A percentile compares a stretch with the other conserved stretches of the same genome.
Conservation (phyloP, 495 filamentous ascomycete genomes). For the Sporormia fimetaria region DNA sequence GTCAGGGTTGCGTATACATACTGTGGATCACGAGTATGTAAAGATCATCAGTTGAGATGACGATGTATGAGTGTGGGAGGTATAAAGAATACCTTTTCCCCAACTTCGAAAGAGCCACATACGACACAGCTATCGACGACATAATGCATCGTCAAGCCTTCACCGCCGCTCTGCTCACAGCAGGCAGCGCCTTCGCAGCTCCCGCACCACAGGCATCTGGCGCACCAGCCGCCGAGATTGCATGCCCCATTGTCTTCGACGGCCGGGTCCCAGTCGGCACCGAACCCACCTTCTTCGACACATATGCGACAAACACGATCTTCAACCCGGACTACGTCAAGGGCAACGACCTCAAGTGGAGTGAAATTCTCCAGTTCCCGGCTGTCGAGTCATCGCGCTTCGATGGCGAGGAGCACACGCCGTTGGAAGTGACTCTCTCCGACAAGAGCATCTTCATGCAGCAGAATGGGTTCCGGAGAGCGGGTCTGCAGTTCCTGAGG, state of each 20-base stretch:
- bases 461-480: slow-evolving; percentile 24
- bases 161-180: slow-evolving; percentile 4
- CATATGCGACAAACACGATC: slow-evolving; percentile 18
- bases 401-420: slow-evolving; percentile 7
- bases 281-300: slow-evolving; percentile 16
- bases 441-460: slow-evolving; percentile 25
- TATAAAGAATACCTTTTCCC: slow-evolving; percentile 6
- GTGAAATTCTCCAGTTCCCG: slow-evolving; percentile 18
- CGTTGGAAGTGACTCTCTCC: slow-evolving; percentile 19
- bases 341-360: slow-evolving; percentile 16
- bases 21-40: background rate
- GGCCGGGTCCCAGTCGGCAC: slow-evolving; percentile 17
- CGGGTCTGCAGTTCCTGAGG: slow-evolving; percentile 22
- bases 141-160: slow-evolving; percentile 12
- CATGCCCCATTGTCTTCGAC: slow-evolving; percentile 25
- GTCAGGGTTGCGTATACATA: background rate
- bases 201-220: background rate
- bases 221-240: slow-evolving; percentile 5
- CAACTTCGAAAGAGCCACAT: background rate
- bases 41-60: background rate
- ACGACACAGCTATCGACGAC: too few relatives aligned
- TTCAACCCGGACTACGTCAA: slow-evolving; percentile 27
- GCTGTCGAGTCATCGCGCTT: slow-evolving; percentile 14
- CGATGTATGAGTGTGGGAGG: background rate
- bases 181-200: slow-evolving; percentile 9